Percentiles rank a stretch among this genome's conserved stretches.
phyloP scores from a whole-genome alignment of 2,329 filamentous ascomycete species.

The Verticillium klebahnii region DNA sequence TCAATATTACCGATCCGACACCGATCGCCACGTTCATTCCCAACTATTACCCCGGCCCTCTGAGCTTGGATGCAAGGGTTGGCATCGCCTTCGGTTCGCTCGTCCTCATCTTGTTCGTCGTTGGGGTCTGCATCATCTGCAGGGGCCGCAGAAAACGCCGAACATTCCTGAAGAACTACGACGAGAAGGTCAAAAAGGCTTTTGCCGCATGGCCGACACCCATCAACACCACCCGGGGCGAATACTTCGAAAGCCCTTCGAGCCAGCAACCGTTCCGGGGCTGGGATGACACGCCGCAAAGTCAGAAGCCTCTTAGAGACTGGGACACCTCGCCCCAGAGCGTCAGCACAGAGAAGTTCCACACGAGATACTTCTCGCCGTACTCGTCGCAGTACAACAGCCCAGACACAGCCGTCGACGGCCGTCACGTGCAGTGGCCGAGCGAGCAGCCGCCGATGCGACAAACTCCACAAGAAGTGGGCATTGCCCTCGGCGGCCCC shows the following conservation, averaged over 20 bases:
- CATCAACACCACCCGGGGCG: too few species aligned
- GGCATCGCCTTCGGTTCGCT: conserved; percentile 52
- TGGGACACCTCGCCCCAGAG: conserved; percentile 52
- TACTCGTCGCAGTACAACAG: conserved; percentile 57
- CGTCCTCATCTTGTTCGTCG: conserved; percentile 38
- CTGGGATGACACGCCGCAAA: conserved; percentile 53
- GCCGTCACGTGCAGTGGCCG: conserved; percentile 31
- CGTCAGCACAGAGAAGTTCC: conserved; percentile 31
- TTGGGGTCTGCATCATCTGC: conserved; percentile 50
- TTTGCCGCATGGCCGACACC: conserved; percentile 37
- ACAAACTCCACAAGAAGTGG: conserved; percentile 33
- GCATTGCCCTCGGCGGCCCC: conserved; percentile 38
- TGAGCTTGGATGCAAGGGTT: conserved; percentile 51
- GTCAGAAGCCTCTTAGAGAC: conserved; percentile 45
- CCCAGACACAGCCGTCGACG: conserved; percentile 43
- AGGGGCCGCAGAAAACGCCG: conserved; percentile 52
- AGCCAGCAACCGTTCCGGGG: conserved; percentile 28
- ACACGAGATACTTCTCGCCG: conserved; percentile 51
- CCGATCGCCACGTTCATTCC: conserved; percentile 33
- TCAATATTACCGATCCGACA: conserved; percentile 47
- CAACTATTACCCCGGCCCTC: conserved; percentile 38
- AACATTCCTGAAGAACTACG: conserved; percentile 43
- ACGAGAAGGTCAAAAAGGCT: conserved; percentile 26
- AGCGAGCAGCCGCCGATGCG: background rate
- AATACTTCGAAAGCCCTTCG: conserved; percentile 16